These are phyloP conservation scores for Tuber calosporum DNA, from an alignment of 495 filamentous ascomycete species.

Conservation along the genomic window DNA sequence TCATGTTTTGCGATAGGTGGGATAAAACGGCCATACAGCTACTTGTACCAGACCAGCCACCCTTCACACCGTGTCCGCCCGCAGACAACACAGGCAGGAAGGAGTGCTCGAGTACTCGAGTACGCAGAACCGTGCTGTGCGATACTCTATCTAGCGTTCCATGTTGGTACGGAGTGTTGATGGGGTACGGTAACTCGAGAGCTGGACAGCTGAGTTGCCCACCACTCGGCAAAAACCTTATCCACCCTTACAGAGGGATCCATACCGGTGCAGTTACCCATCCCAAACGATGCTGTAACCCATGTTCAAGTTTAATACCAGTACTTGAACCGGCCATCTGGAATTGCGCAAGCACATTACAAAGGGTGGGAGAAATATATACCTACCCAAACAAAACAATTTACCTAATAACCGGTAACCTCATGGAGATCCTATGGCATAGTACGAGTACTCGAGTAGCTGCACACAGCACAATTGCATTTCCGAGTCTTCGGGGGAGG, in stretches of 20 bases:
- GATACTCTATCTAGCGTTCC: background rate
- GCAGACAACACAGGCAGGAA: background rate
- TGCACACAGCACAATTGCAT: background rate
- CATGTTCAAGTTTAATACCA: background rate
- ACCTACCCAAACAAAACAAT: background rate
- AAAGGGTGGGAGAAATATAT: background rate
- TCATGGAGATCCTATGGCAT: constrained; percentile 5
- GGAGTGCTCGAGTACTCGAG: too few species aligned
- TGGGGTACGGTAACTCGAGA: too few species aligned
- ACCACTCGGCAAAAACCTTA: background rate
- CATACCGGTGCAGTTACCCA: background rate
- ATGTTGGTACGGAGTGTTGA: background rate
- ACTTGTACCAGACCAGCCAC: too few species aligned
- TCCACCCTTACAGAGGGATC: background rate
- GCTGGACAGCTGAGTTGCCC: background rate
- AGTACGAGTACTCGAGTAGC: too few species aligned
- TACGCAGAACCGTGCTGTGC: background rate
- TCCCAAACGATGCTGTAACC: background rate
- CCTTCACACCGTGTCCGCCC: background rate
- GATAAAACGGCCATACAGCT: constrained; percentile 31
- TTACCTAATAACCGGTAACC: background rate
- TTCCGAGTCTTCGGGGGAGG: background rate
- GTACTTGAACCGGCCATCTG: background rate
- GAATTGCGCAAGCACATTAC: background rate
- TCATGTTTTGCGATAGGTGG: constrained; percentile 20